These are phyloP conservation scores for Russula dissimulans DNA, from an alignment of 768 basidiomycete genomes.

Conservation along the genomic window DNA sequence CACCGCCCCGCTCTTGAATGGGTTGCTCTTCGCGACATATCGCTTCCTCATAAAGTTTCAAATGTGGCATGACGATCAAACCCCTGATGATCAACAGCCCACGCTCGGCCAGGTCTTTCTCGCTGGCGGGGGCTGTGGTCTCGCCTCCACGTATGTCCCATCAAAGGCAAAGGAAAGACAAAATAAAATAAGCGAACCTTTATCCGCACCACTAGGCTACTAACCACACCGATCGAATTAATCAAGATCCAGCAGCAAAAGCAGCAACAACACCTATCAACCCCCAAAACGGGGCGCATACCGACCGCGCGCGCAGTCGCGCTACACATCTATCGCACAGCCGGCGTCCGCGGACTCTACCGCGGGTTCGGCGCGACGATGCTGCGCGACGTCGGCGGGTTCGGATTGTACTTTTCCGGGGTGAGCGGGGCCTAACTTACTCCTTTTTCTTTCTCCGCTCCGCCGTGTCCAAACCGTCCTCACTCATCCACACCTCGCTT, in stretches of 20 bases:
- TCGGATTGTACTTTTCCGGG: conserved; percentile 69
- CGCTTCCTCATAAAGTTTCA: conserved; percentile 68
- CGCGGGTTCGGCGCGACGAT: conserved; percentile 69
- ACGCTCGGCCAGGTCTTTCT: conserved; percentile 63
- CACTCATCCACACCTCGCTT: background rate
- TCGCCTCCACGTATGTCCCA: conserved; percentile 67
- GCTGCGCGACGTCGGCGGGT: conserved; percentile 61
- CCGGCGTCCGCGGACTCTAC: conserved; percentile 62
- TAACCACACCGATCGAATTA: conserved; percentile 80
- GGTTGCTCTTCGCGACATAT: conserved; percentile 80
- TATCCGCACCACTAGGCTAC: conserved; percentile 34
- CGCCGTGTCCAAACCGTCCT: background rate
- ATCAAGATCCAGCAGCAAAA: conserved; percentile 82
- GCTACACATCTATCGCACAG: conserved; percentile 40
- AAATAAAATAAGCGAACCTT: too few species aligned
- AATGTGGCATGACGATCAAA: conserved; percentile 31
- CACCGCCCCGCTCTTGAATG: conserved; percentile 70
- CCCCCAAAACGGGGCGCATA: background rate
- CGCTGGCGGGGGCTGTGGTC: conserved; percentile 73
- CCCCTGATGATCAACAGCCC: conserved; percentile 32
- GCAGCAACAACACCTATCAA: conserved; percentile 25
- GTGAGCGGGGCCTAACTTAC: background rate
- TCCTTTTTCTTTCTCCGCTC: too few species aligned
- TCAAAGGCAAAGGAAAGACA: too few species aligned
- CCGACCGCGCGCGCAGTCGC: conserved; percentile 41